These are phyloP conservation scores for Chaetomium fimeti DNA, from an alignment of 495 filamentous ascomycete species.

Conservation along the genomic window DNA sequence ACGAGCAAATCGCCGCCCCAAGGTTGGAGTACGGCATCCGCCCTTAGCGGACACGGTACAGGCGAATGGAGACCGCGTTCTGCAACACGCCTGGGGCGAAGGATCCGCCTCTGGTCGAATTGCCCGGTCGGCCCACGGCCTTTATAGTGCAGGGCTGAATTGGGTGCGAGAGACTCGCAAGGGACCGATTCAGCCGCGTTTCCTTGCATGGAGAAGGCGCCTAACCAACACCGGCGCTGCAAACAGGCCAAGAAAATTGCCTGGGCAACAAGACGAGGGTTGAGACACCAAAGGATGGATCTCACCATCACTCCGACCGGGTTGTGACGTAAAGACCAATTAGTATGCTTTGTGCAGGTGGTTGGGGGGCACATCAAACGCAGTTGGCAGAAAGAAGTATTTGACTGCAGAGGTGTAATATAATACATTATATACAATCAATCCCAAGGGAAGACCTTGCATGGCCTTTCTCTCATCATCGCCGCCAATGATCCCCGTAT, in stretches of 20 bases:
- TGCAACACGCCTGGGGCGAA: neutral
- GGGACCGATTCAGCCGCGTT: neutral
- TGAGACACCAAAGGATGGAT: neutral
- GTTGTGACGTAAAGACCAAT: neutral
- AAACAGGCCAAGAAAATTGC: neutral
- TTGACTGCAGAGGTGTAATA: neutral
- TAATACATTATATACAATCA: constrained; percentile 5
- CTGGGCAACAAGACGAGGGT: neutral
- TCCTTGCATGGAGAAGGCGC: neutral
- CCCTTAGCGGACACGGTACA: neutral
- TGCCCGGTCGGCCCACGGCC: too few species aligned
- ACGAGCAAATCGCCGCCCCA: neutral
- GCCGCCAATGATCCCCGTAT: too few species aligned
- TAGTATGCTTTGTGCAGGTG: neutral
- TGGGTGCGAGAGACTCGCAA: neutral
- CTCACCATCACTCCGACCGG: neutral
- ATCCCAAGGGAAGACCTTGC: neutral
- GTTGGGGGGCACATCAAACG: neutral
- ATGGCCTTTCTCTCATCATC: neutral
- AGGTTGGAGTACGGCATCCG: neutral
- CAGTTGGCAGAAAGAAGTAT: neutral
- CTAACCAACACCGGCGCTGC: neutral
- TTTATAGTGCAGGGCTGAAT: too few species aligned
- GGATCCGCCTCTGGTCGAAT: too few species aligned
- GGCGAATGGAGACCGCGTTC: neutral